Evolutionary conservation across 176 grass and related monocot genomes (phyloP), one percentile per base, ranked within the genome.

Genomic region (Cenchrus purpureus): DNA sequence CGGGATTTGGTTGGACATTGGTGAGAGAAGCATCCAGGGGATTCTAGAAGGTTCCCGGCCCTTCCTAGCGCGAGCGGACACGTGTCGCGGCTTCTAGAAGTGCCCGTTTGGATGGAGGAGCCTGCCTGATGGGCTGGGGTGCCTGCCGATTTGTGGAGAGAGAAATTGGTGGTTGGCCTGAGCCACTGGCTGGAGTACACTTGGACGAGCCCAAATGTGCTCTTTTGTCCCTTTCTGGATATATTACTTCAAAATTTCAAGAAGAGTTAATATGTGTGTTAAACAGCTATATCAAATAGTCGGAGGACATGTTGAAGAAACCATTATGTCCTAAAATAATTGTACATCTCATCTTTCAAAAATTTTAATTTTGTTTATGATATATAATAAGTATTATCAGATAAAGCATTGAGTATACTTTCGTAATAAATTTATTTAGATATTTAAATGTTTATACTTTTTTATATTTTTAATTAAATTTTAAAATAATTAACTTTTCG

Each of bases 31-130:
- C 68, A 79, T 88, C 90, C 79, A 87, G 84, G 43, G 60, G 84
- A n/a, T 90, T 90, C 88, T 90, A 86, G 88, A 90, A 90, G 80
- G 79, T 90, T 90, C 84, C 66, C 40, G 19, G 4, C 10, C 65
- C 64, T 71, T 50, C 71, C 71, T 17, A 17, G 49, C 71, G 40
- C 54, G 28, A 22, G 20, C 65, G 12, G 56, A 71, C 83, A 78
- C 88, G 79, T 82, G 78, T 74, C 11, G 61, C 57, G 1, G 88
- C 37, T 89, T 90, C 83, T 86, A 86, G 88, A 90, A 25, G 53
- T 6, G 6, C 16, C 52, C 59, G 7, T 19, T 55, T 17, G 51
- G 73, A 45, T 55, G 52, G 45, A 6, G 19, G 40, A 55, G 51
- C 71, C 19, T 16, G 4, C 25, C 25, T 25, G 25, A 78, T 68